These are phyloP conservation scores for Vigna reflexopilosa DNA, from an alignment of 306 rosid genomes.

Conservation along the genomic window DNA sequence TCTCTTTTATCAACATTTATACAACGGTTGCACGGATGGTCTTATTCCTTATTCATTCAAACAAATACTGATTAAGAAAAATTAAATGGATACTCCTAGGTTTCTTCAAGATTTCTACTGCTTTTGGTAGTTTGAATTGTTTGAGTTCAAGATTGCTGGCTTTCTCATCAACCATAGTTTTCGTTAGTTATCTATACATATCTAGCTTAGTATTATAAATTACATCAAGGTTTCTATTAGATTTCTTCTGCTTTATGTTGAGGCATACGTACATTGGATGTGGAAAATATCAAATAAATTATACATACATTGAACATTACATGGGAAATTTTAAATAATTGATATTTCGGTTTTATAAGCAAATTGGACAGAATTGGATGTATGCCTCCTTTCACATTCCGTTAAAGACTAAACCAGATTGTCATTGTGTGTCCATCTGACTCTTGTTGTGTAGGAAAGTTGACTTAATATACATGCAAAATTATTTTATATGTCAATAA, in stretches of 20 bases:
- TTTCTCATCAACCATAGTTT: not conserved
- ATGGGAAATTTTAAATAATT: no score
- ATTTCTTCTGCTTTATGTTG: not conserved
- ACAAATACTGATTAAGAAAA: slow-evolving; percentile 39
- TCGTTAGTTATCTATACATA: not conserved
- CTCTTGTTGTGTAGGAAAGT: no score
- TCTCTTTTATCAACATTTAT: no score
- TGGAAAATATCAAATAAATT: slow-evolving; percentile 3
- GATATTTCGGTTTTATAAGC: no score
- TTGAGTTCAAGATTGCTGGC: not conserved
- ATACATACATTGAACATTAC: not conserved
- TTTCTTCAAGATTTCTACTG: slow-evolving; percentile 13
- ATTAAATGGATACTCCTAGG: slow-evolving; percentile 39
- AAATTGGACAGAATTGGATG: not conserved
- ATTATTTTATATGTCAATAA: not conserved
- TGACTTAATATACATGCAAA: not conserved
- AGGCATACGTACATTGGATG: not conserved
- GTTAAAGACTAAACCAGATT: not conserved
- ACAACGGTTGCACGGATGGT: slow-evolving; percentile 25
- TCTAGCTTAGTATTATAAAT: not conserved
- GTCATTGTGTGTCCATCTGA: no score
- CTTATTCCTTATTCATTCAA: slow-evolving; percentile 40
- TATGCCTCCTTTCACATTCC: not conserved
- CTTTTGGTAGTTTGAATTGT: slow-evolving; percentile 6
- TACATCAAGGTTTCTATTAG: no score